Base-by-base conservation (phyloP, 306 rosid species). In the Alnus glutinosa region DNA sequence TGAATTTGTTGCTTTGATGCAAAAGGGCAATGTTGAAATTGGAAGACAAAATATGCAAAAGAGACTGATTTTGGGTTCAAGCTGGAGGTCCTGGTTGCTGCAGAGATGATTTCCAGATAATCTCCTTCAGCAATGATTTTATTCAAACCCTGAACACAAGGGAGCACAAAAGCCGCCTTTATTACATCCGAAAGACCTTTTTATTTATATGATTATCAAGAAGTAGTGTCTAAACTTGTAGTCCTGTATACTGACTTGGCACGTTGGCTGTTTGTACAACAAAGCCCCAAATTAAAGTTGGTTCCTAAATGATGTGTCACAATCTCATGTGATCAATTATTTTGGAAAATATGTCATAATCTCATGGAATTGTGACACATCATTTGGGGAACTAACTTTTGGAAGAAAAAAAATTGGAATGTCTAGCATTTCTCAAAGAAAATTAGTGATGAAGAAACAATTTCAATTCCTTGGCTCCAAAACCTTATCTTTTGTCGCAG, bases 1-100 rank as follows among this genome's bases (percentile, higher is more conserved):
- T 71, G 98, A 94, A 79, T 94, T 94, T 81, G 92, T 89, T 70
- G 98, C 98, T 73, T 92, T 92, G 98, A 94, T 94, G 98, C 97
- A 88, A 87, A 93, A 93, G 82, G 98, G 98, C 75, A 94, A 92
- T 78, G 86, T 85, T 55, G 92, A 91, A 66, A 61, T 94, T 70
- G 98, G 98, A 84, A 90, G 98, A 84, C 90, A 97, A 89, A 94
- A 92, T 46, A 90, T 90, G 92, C 87, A 96, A 68, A 92, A 94
- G 83, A 94, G 98, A 84, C 72, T 92, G 79, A 94, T 91, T 82
- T 85, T 94, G 84, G 90, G 96, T 91, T 77, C 96, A 87, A 48
- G 87, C 96, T 44, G 82, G 91, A 82, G 83, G 79, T 78, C 77
- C 83, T 82, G 94, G 90, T 92, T 34, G 37, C 37, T 1, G 37